Evolutionary conservation across 306 rosid species (phyloP), one percentile per base, ranked within the genome.

Genomic region (Prunus kanzakura): DNA sequence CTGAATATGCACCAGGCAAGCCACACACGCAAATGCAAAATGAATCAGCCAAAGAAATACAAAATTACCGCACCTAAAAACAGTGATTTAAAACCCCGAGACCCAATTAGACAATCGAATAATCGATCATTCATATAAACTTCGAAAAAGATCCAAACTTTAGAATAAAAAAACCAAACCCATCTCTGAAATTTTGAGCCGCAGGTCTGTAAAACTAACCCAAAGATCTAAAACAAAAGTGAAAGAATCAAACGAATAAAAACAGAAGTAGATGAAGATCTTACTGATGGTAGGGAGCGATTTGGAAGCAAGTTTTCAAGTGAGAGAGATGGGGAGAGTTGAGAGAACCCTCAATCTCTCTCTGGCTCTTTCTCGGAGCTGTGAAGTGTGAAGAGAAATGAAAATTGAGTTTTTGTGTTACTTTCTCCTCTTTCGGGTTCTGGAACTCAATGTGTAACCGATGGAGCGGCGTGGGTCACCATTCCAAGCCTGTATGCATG

Each of bases 201-300:
- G 3, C 49, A 52, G 57, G 22, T 41, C 67, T 10, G 11, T 18
- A 58, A 72, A 72, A 0, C 3, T 6, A 58, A 18, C 13, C 58
- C n/a, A 13, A 60, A 64, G 69, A 73, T 19, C 68, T 10, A 45
- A 73, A 45, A 3, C 77, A 60, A 45, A 41, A 73, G 43, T 6
- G 18, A 19, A 27, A 7, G 20, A 50, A 49, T 16, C n/a, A 27
- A 69, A 49, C 7, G 3, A 2, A 8, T 38, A 55, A 72, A 71
- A 58, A 35, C 23, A 35, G 38, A 64, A 29, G 38, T 3, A 51
- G 35, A 13, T 3, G 38, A 47, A 30, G 49, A 63, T 63, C 73
- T 68, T 72, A 84, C 84, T 64, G 38, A 15, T 72, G 12, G 66
- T 12, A 50, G 56, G 64, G 69, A 64, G 63, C 35, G 35, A 15